These are phyloP conservation scores for Ophiostoma perfectum DNA, from an alignment of 2,329 filamentous ascomycete genomes.

Conservation along the genomic window DNA sequence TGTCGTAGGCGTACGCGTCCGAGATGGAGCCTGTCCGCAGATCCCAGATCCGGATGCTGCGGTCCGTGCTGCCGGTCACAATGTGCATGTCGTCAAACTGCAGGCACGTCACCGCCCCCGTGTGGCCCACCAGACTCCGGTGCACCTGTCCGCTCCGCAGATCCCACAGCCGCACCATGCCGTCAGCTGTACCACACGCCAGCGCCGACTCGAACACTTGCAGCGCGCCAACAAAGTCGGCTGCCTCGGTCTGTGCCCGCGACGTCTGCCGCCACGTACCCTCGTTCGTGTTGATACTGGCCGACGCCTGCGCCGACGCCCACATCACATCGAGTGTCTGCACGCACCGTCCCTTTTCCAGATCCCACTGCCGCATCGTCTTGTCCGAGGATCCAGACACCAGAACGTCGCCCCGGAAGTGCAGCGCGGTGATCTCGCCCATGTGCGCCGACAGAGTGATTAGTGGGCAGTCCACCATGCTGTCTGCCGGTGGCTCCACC, in stretches of 20 bases:
- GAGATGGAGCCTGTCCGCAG: constrained; percentile 91
- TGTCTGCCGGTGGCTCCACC: constrained; percentile 67
- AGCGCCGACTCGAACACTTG: constrained; percentile 95
- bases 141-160: constrained; percentile 95
- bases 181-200: constrained; percentile 93
- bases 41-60: constrained; percentile 98
- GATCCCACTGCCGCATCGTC: constrained; percentile 94
- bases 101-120: constrained; percentile 84
- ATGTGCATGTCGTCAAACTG: constrained; percentile 96
- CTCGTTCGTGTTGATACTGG: constrained; percentile 35
- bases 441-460: constrained; percentile 86
- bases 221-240: constrained; percentile 89
- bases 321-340: constrained; percentile 97
- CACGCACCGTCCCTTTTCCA: constrained; percentile 93
- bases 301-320: constrained; percentile 86
- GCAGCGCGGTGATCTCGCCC: constrained; percentile 86
- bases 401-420: constrained; percentile 82
- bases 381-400: constrained; percentile 97
- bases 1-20: constrained; percentile 93
- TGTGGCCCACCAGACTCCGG: constrained; percentile 90
- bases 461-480: constrained; percentile 84
- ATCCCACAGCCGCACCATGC: constrained; percentile 97
- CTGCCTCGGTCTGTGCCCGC: constrained; percentile 67
- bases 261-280: constrained; percentile 70
- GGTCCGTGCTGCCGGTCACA: constrained; percentile 85